Evolutionary conservation across 805 yeast species (phyloP).

Genomic region (Hanseniaspora vineae): DNA sequence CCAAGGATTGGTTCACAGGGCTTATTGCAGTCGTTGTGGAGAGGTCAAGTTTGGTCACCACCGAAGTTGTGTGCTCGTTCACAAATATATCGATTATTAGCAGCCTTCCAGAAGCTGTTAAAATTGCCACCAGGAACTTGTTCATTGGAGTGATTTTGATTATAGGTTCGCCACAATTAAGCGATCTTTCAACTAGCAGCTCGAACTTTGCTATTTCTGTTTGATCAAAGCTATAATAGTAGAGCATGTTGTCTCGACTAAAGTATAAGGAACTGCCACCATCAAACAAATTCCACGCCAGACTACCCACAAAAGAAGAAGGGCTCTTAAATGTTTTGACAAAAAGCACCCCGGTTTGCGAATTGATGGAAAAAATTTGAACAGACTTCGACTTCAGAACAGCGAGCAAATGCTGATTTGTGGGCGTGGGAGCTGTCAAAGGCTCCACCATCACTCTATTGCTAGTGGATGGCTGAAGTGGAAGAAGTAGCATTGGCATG

Average conservation of each 20-base stretch:
- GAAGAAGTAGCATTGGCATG: neutral
- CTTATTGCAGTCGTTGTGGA: neutral
- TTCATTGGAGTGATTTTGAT: neutral
- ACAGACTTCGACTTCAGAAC: neutral
- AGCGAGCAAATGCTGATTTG: neutral
- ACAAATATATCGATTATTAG: neutral
- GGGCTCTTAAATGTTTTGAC: neutral
- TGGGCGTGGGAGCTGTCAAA: neutral
- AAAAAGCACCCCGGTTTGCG: neutral
- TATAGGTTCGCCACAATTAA: neutral
- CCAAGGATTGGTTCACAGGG: neutral
- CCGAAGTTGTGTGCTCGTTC: neutral
- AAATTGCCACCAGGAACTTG: neutral
- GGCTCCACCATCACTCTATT: neutral
- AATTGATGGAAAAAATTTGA: neutral
- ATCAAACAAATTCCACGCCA: neutral
- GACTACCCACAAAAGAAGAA: neutral
- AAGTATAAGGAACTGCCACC: neutral
- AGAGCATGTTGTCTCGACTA: neutral
- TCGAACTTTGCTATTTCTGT: neutral
- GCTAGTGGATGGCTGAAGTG: too few species aligned
- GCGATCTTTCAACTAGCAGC: neutral
- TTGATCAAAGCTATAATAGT: neutral
- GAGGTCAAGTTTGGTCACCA: neutral
- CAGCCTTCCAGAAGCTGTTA: neutral